phyloP scores from a whole-genome alignment of 108 stramenopile genomes.

The Chaetoceros tenuissimus region DNA sequence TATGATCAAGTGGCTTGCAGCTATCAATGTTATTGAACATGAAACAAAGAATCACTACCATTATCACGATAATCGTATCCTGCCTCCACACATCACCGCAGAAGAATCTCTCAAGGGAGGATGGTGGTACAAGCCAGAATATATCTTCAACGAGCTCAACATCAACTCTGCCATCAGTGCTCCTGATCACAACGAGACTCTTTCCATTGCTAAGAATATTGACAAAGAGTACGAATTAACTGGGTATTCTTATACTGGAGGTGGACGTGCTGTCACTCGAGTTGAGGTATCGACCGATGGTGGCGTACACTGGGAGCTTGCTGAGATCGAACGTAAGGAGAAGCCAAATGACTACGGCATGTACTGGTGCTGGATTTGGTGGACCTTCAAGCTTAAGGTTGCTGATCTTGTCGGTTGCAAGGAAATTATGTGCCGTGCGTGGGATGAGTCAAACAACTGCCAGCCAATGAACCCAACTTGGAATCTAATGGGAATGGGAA shows the following conservation, averaged over 20 bases:
- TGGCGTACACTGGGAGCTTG: conserved; percentile 77
- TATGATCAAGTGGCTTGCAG: conserved; percentile 97
- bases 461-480: conserved; percentile 91
- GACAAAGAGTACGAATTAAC: conserved; percentile 67
- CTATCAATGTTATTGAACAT: conserved; percentile 82
- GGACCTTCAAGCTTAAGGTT: conserved; percentile 62
- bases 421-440: conserved; percentile 92
- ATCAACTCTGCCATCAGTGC: conserved; percentile 92
- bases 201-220: conserved; percentile 56
- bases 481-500: conserved; percentile 99
- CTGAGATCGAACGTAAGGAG: conserved; percentile 63
- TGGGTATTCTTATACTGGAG: conserved; percentile 96
- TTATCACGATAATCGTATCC: conserved; percentile 96
- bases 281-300: conserved; percentile 89
- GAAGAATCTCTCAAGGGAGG: conserved; percentile 83
- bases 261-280: conserved; percentile 84
- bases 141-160: conserved; percentile 98
- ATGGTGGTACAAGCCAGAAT: conserved; percentile 98
- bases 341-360: conserved; percentile 79
- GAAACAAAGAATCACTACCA: conserved; percentile 96
- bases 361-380: conserved; percentile 94
- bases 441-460: conserved; percentile 88
- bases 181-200: conserved; percentile 89
- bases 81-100: conserved; percentile 90
- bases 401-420: conserved; percentile 76